A percentile compares a stretch with the other conserved stretches of the same genome.
Conservation (phyloP, 805 yeast species). For the Candida jianshihensis region DNA sequence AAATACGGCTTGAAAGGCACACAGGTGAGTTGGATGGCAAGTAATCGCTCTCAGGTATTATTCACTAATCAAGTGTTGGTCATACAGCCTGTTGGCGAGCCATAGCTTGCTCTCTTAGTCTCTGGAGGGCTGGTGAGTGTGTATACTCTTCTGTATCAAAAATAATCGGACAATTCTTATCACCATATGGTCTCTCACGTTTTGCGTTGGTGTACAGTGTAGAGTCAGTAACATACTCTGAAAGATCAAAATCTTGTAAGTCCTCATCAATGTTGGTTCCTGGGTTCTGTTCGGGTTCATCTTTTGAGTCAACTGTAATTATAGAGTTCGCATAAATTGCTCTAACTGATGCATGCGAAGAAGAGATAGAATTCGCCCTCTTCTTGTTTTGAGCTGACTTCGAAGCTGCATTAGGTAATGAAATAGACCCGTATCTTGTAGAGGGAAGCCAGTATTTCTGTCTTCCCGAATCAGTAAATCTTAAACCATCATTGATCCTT, state of each 20-base stretch:
- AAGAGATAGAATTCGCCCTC: constrained; percentile 15
- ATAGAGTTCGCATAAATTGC: constrained; percentile 21
- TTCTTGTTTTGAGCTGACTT: constrained; percentile 12
- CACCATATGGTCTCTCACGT: constrained; percentile 29
- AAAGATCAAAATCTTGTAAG: constrained; percentile 2
- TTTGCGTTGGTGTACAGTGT: constrained; percentile 27
- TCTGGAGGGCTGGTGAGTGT: constrained; percentile 19
- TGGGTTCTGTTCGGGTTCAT: constrained; percentile 2
- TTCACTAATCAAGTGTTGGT: too few relatives aligned
- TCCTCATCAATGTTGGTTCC: constrained; percentile 2
- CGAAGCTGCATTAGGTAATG: not conserved
- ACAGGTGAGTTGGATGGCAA: too few relatives aligned
- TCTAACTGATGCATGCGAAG: constrained; percentile 18
- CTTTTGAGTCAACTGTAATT: constrained; percentile 13
- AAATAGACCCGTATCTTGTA: constrained; percentile 1
- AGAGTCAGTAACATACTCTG: constrained; percentile 30
- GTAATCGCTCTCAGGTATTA: not conserved
- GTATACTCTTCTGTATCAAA: constrained; percentile 23
- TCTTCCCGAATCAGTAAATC: constrained; percentile 74
- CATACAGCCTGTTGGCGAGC: constrained; percentile 10
- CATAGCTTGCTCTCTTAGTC: constrained; percentile 21
- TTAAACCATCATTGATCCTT: constrained; percentile 72
- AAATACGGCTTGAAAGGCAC: not conserved
- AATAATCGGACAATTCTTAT: constrained; percentile 36
- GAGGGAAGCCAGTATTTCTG: constrained; percentile 66